These are phyloP conservation scores for Capronia americana DNA, from an alignment of 2,329 filamentous ascomycete species.

Conservation along the genomic window DNA sequence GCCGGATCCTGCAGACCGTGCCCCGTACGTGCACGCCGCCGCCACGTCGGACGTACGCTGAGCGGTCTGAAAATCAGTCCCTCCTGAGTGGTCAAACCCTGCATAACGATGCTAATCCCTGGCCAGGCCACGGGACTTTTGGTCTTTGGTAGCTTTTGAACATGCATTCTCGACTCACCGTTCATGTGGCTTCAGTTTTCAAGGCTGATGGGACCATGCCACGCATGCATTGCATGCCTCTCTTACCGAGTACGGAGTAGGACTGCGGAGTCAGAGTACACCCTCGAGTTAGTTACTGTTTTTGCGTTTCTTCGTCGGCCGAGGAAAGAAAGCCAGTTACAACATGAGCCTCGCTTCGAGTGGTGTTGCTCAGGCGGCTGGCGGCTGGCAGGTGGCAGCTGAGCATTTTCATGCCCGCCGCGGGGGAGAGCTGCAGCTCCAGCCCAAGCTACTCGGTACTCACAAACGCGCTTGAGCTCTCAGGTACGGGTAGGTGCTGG, in stretches of 20 bases:
- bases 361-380: neutral
- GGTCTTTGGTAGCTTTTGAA: neutral
- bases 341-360: neutral
- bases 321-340: no score
- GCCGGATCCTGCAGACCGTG: neutral
- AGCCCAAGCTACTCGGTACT: neutral
- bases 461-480: no score
- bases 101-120: neutral
- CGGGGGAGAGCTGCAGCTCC: neutral
- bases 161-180: neutral
- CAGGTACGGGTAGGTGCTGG: neutral
- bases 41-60: neutral
- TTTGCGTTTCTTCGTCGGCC: no score
- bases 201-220: neutral
- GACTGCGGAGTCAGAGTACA: no score
- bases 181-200: neutral
- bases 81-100: neutral
- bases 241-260: no score
- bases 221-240: neutral
- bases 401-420: neutral
- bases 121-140: neutral
- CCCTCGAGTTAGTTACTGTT: no score
- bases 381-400: neutral
- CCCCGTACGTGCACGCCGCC: neutral
- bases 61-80: conserved; percentile 3